phyloP scores from a whole-genome alignment of 1,139 yeast genomes.

The Yamadazyma pseudoaaseri region DNA sequence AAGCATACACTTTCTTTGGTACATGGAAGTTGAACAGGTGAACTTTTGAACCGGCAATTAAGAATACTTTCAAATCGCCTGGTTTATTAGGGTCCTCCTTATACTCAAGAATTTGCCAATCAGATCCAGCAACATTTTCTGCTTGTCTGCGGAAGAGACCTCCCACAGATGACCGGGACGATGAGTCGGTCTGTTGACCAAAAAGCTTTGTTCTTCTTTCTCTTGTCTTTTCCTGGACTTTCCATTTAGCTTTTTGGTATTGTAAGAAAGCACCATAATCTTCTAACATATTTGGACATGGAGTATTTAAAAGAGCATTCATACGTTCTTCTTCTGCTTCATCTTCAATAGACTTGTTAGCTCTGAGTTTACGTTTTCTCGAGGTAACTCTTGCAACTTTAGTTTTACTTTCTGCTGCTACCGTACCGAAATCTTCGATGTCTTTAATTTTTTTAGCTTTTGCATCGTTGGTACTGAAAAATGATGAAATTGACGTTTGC shows the following conservation, averaged over 20 bases:
- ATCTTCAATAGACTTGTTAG: slow-evolving; percentile 28
- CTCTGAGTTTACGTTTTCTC: slow-evolving; percentile 31
- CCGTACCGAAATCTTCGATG: slow-evolving; percentile 72
- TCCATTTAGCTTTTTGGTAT: slow-evolving; percentile 88
- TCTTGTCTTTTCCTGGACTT: slow-evolving; percentile 65
- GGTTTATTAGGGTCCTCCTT: slow-evolving; percentile 55
- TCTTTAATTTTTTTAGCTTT: slow-evolving; percentile 47
- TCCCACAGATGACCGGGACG: slow-evolving; percentile 56
- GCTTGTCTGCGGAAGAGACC: slow-evolving; percentile 75
- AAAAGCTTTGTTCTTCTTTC: slow-evolving; percentile 73
- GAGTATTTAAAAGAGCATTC: slow-evolving; percentile 46
- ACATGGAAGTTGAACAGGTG: slow-evolving; percentile 73
- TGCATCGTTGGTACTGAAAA: slow-evolving; percentile 36
- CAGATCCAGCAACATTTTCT: slow-evolving; percentile 67
- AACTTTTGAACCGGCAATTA: slow-evolving; percentile 65
- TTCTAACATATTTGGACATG: slow-evolving; percentile 69
- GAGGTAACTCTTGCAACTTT: slow-evolving; percentile 53
- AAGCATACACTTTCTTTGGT: slow-evolving; percentile 70
- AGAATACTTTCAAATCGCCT: slow-evolving; percentile 76
- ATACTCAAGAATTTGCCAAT: slow-evolving; percentile 86
- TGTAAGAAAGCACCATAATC: slow-evolving; percentile 77
- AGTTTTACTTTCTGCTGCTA: slow-evolving; percentile 23
- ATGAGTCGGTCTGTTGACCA: slow-evolving; percentile 58
- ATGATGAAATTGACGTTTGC: slow-evolving; percentile 63
- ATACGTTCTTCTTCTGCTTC: slow-evolving; percentile 43